A percentile compares a stretch with the other conserved stretches of the same genome.
Evolutionary conservation across 108 stramenopile species (phyloP).

Genomic region (Nitzschia sp.): DNA sequence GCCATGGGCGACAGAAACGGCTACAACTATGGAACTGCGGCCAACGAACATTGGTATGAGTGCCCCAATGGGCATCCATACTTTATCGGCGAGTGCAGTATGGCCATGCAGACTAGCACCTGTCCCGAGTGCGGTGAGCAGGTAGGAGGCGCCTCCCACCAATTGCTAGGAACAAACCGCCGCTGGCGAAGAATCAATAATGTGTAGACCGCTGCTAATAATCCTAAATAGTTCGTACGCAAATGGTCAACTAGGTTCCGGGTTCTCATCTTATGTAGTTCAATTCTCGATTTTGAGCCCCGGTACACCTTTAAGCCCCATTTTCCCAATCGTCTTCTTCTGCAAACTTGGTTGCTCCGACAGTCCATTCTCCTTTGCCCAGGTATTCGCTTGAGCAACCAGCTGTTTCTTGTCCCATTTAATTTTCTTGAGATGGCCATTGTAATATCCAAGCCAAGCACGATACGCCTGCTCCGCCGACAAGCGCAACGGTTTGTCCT

Average conservation of each 20-base stretch:
- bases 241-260: too few species aligned
- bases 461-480: conserved; percentile 56
- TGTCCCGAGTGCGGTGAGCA: conserved; percentile 51
- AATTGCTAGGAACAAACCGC: conserved; percentile 22
- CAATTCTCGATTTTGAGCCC: conserved; percentile 50
- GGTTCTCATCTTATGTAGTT: too few species aligned
- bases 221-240: too few species aligned
- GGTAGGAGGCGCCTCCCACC: conserved; percentile 44
- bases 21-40: conserved; percentile 23
- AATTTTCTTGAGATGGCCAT: conserved; percentile 56
- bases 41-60: conserved; percentile 53
- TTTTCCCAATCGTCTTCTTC: conserved; percentile 85
- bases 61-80: conserved; percentile 64
- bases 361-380: conserved; percentile 48
- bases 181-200: conserved; percentile 5
- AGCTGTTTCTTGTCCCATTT: conserved; percentile 50
- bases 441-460: conserved; percentile 91
- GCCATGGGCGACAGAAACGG: too few species aligned
- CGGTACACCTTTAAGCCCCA: conserved; percentile 80
- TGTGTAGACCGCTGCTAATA: too few species aligned
- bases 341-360: conserved; percentile 62
- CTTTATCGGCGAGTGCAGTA: conserved; percentile 59
- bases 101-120: conserved; percentile 40
- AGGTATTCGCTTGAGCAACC: conserved; percentile 62
- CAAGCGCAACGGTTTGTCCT: conserved; percentile 14